These are phyloP conservation scores for Fusarium multiceps DNA, from an alignment of 2,329 filamentous ascomycete genomes.

Conservation along the genomic window DNA sequence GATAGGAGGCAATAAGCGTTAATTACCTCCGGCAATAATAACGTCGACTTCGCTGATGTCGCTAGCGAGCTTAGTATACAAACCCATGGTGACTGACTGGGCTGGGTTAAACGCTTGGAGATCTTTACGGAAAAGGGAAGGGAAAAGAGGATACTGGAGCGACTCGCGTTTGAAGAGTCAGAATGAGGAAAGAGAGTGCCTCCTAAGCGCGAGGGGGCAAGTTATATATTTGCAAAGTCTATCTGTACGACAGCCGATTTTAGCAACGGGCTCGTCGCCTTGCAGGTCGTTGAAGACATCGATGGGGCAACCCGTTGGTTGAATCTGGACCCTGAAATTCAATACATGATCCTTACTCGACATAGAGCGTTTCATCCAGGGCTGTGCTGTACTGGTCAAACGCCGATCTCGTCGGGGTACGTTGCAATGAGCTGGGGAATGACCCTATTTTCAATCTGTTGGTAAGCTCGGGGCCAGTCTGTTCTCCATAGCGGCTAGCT, in stretches of 20 bases:
- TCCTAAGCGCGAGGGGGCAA: background rate
- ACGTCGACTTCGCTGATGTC: slow-evolving; percentile 36
- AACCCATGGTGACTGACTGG: slow-evolving; percentile 21
- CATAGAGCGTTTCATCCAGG: slow-evolving; percentile 16
- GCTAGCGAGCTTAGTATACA: slow-evolving; percentile 37
- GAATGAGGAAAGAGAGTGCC: background rate
- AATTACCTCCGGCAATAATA: slow-evolving; percentile 39
- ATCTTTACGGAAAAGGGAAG: slow-evolving; percentile 1
- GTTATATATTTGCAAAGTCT: slow-evolving; percentile 19
- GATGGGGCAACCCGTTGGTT: background rate
- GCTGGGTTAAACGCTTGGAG: background rate
- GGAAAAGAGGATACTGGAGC: background rate
- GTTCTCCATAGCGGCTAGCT: slow-evolving; percentile 16
- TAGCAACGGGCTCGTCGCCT: background rate
- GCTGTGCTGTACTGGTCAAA: slow-evolving; percentile 1
- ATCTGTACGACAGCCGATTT: background rate
- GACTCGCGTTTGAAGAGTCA: background rate
- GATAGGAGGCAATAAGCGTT: background rate
- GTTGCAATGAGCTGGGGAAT: slow-evolving; percentile 9
- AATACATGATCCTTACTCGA: background rate
- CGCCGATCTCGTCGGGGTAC: slow-evolving; percentile 9
- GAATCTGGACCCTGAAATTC: background rate
- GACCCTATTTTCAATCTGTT: background rate
- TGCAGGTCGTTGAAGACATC: background rate
- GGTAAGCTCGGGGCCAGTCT: background rate